Base-by-base conservation (phyloP, 768 basidiomycete species). In the Lactarius psammicola region DNA sequence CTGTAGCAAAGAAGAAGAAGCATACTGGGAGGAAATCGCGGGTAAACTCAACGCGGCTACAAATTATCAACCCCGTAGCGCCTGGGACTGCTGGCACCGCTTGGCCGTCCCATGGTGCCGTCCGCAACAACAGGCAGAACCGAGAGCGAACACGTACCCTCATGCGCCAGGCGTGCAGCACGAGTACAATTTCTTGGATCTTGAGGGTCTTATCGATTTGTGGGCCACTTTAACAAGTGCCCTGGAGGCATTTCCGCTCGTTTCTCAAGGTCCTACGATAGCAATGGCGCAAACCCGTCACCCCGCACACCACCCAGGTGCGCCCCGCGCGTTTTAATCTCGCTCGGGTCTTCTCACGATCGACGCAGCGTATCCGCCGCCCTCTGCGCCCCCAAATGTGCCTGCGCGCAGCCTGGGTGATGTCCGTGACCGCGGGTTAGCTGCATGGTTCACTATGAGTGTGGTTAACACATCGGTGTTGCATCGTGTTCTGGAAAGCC, bases 61-160 rank as follows among this genome's bases (percentile, higher is more conserved):
- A 17, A 63, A 30, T 30, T 53, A 59, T 17, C 49, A 46, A 23
- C 28, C 38, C 17, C 67, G 69, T 26, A 63, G 56, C 53, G 60
- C 68, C 26, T 70, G 69, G 69, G 69, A 70, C 55, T 70, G 69
- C 40, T 70, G 69, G 69, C 69, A 70, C 18, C 69, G 69, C 28
- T 70, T 67, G 69, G 33, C 49, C 6, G 67, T 70, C n/a, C 64
- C 69, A 13, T 70, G 69, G 69, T 65, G 57, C 30, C 51, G 62
- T 13, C 42, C 51, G 26, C 55, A 58, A 34, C 42, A 33, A 3
- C 15, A 42, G 20, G 28, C 40, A 23, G 38, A 49, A 23, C 34
- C 44, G n/a, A 60, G 49, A 18, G 44, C 53, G 33, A 49, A 57
- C 28, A 68, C 68, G 11, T 70, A 59, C 38, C 62, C 64, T 17